Conservation (phyloP, 352 stramenopile genomes). For the Globisporangium iwayamae region DNA sequence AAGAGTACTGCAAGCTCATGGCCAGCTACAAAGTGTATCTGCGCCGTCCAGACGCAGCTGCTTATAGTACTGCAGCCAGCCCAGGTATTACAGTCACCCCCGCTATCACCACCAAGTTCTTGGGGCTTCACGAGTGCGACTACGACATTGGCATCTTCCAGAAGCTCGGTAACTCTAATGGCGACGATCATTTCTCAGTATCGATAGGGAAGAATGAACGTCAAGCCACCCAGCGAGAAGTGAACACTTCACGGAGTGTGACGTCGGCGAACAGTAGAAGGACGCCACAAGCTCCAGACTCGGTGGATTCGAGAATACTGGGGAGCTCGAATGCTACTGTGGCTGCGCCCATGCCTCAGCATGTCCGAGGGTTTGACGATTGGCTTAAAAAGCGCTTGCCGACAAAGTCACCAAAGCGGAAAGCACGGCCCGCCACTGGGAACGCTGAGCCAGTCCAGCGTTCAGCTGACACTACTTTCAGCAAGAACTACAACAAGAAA, state of each 20-base stretch:
- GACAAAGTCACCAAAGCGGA: constrained; percentile 2
- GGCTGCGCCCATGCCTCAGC: background rate
- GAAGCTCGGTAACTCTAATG: background rate
- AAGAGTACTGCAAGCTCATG: constrained; percentile 54
- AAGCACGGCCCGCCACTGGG: constrained; percentile 7
- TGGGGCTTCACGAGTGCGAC: constrained; percentile 1
- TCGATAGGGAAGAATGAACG: background rate
- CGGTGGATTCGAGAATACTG: background rate
- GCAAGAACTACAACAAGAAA: background rate
- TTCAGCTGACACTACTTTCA: background rate
- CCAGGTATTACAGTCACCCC: background rate
- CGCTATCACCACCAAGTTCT: background rate
- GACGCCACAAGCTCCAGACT: background rate
- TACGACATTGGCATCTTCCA: constrained; percentile 5
- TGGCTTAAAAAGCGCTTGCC: constrained; percentile 35
- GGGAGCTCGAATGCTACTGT: too few relatives aligned
- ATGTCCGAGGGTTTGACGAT: constrained; percentile 34
- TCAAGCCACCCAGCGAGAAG: background rate
- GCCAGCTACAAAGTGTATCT: constrained; percentile 50
- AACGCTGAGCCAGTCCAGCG: constrained; percentile 12
- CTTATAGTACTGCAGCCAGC: background rate
- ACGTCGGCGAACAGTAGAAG: background rate
- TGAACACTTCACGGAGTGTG: background rate
- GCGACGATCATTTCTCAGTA: background rate
- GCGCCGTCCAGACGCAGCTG: constrained; percentile 7